Percentiles rank a stretch among this genome's conserved stretches.
Evolutionary conservation across 768 basidiomycete genomes (phyloP).

Genomic region (Mycena filopes): DNA sequence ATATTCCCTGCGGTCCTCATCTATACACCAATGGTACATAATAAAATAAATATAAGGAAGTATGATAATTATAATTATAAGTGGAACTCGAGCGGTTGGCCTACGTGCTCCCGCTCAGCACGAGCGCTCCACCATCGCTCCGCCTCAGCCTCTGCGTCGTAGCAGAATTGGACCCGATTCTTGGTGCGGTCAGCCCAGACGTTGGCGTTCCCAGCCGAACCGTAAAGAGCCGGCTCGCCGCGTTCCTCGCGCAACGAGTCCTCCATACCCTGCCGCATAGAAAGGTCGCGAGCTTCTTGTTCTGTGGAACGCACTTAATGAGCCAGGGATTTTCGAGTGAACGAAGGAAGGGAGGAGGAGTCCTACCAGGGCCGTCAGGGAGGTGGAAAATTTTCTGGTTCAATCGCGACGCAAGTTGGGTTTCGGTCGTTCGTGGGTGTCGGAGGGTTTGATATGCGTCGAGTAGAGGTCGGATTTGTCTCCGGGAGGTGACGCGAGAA

Average conservation of each 20-base stretch:
- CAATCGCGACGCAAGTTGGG: slow-evolving; percentile 59
- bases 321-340: too few relatives aligned
- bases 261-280: slow-evolving; percentile 63
- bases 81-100: slow-evolving; percentile 1
- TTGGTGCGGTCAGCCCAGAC: slow-evolving; percentile 67
- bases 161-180: slow-evolving; percentile 58
- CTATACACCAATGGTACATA: too few relatives aligned
- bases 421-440: slow-evolving; percentile 58
- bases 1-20: too few relatives aligned
- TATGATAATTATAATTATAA: neutral
- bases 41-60: neutral
- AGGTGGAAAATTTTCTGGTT: slow-evolving; percentile 69
- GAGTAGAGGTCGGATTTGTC: slow-evolving; percentile 59
- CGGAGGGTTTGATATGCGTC: slow-evolving; percentile 67
- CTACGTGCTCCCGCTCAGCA: neutral
- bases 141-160: slow-evolving; percentile 64
- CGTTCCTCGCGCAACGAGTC: slow-evolving; percentile 43
- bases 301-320: neutral
- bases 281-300: slow-evolving; percentile 62
- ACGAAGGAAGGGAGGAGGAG: too few relatives aligned
- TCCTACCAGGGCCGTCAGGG: slow-evolving; percentile 60
- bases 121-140: slow-evolving; percentile 57
- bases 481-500: slow-evolving; percentile 54
- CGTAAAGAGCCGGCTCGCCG: slow-evolving; percentile 18
- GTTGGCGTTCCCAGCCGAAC: slow-evolving; percentile 52